Evolutionary conservation across 1,284 basidiomycete genomes (phyloP), one percentile per base, ranked within the genome.

Genomic region (Cutaneotrichosporon mucoides): DNA sequence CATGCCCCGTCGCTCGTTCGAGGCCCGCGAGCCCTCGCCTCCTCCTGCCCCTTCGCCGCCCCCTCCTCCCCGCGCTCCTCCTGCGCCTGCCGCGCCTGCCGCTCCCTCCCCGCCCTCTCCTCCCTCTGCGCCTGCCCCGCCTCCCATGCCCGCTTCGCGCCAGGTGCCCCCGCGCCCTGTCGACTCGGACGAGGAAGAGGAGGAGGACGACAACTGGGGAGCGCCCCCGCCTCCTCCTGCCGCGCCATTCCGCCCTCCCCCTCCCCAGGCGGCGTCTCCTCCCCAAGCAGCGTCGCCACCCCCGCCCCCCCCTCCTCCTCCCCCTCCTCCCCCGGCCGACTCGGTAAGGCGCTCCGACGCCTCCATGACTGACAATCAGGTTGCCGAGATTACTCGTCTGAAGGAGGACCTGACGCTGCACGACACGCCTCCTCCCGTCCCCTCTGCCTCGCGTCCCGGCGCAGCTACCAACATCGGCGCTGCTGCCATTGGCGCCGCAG

Each of bases 321-420:
- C 62, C 52, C 65, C 75, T 12, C 73, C 76, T 5, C 75, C 79
- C 2, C 70, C 73, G 50, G 79, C 77, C 1, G 81, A 82, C 60
- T 79, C 80, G 72, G 52, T 70, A 49, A 61, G 66, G 54, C 24
- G 2, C 3, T 24, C 24, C 24, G 24, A 24, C 24, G 24, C 24
- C 24, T 24, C 24, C 24, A 24, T 24, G 24, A 54, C 55, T 56
- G 55, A 47, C 56, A 71, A 71, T 63, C 70, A 73, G 68, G 62
- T 76, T 5, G 72, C 68, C 36, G 76, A 77, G 60, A 63, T 78
- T 11, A 62, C 68, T 43, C 65, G 75, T 34, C 69, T 76, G 46
- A 74, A 76, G 64, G 55, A 67, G 46, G 73, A 76, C 53, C 67
- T 76, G 41, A 73, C 73, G 3, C 65, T 75, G n/a, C 63, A 70